Conservation (phyloP, 2,329 filamentous ascomycete species). For the Cladorrhinum sp. region DNA sequence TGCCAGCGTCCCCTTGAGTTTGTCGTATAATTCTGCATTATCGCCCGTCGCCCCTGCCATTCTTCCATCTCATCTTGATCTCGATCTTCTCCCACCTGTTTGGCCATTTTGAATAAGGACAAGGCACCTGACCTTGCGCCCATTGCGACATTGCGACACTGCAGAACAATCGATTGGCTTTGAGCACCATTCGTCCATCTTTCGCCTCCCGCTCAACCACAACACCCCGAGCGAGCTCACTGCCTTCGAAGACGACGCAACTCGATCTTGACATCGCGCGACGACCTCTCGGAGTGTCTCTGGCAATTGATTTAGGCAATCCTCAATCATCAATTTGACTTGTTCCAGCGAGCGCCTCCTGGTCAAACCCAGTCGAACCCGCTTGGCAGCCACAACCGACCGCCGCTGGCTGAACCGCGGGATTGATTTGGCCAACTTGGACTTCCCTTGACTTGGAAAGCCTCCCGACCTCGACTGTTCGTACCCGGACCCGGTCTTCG, state of each 20-base stretch:
- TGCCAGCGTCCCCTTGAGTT: conserved; percentile 18
- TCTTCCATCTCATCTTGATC: conserved; percentile 3
- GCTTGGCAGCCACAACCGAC: not conserved
- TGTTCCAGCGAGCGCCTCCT: not conserved
- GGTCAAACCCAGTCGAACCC: conserved; percentile 1
- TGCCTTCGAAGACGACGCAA: conserved; percentile 9
- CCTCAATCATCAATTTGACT: not conserved
- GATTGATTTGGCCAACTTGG: not conserved
- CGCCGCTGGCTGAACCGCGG: not conserved
- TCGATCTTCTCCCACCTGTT: conserved; percentile 8
- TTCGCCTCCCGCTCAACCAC: not conserved
- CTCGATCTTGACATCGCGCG: not conserved
- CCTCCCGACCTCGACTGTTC: conserved; percentile 18
- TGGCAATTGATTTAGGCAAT: not conserved
- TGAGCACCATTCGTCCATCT: conserved; percentile 13
- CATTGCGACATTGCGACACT: conserved; percentile 15
- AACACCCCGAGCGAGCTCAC: conserved; percentile 6
- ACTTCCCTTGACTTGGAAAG: not conserved
- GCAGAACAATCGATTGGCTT: conserved; percentile 23
- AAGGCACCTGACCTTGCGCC: not conserved
- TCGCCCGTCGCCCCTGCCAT: conserved; percentile 18
- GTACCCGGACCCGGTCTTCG: conserved; percentile 20
- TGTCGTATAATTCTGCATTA: conserved; percentile 27
- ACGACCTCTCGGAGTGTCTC: not conserved
- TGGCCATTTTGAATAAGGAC: conserved; percentile 15